Evolutionary conservation across 1,139 yeast genomes (phyloP).

Genomic region (Candida albicans): DNA sequence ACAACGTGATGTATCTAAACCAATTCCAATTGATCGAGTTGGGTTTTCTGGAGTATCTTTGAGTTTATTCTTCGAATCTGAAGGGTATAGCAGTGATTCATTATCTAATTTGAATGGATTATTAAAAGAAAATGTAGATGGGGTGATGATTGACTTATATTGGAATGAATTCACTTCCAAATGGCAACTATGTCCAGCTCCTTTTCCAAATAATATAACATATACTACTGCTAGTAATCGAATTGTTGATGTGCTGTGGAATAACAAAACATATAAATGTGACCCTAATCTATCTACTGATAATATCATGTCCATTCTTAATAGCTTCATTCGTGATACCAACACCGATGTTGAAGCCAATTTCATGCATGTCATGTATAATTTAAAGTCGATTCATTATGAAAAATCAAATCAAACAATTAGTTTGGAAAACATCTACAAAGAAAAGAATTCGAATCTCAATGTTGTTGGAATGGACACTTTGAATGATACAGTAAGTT

Average conservation of each 20-base stretch:
- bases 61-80: conserved; percentile 43
- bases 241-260: conserved; percentile 27
- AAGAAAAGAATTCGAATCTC: conserved; percentile 7
- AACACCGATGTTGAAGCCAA: conserved; percentile 59
- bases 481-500: conserved; percentile 24
- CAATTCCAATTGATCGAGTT: conserved; percentile 57
- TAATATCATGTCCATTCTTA: conserved; percentile 35
- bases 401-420: conserved; percentile 13
- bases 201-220: conserved; percentile 33
- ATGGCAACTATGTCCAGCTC: conserved; percentile 76
- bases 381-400: conserved; percentile 31
- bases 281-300: conserved; percentile 45
- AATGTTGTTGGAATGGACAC: conserved; percentile 33
- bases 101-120: conserved; percentile 37
- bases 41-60: conserved; percentile 61
- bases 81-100: conserved; percentile 51
- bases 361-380: conserved; percentile 53
- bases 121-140: conserved; percentile 52
- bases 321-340: conserved; percentile 43
- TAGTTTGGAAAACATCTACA: conserved; percentile 9
- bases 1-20: conserved; percentile 66
- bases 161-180: conserved; percentile 52
- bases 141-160: conserved; percentile 61
- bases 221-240: conserved; percentile 10
- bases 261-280: conserved; percentile 32